Conservation (phyloP, 805 yeast species). For the Scheffersomyces ergatensis region DNA sequence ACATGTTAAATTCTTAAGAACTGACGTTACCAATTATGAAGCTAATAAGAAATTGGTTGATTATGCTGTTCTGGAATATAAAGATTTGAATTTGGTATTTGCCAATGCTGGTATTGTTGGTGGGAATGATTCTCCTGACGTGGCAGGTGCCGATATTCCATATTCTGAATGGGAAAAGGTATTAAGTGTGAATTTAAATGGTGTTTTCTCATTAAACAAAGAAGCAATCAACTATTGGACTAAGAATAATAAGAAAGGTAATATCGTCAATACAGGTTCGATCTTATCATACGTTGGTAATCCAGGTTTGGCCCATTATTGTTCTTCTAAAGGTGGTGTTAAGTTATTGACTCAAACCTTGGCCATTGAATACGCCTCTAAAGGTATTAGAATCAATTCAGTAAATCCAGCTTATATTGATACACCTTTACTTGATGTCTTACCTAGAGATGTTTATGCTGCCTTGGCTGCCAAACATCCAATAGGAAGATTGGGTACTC, state of each 20-base stretch:
- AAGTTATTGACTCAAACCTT: slow-evolving; percentile 33
- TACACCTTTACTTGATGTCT: slow-evolving; percentile 30
- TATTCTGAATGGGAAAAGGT: slow-evolving; percentile 10
- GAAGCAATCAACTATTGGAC: slow-evolving; percentile 9
- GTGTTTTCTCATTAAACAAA: slow-evolving; percentile 11
- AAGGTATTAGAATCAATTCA: slow-evolving; percentile 35
- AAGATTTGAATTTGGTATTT: slow-evolving; percentile 9
- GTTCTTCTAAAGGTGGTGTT: slow-evolving; percentile 36
- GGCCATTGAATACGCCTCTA: slow-evolving; percentile 34
- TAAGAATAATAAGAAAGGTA: slow-evolving; percentile 19
- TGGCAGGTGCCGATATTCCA: slow-evolving; percentile 9
- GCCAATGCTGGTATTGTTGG: slow-evolving; percentile 13
- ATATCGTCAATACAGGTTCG: slow-evolving; percentile 37
- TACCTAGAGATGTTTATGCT: slow-evolving; percentile 18
- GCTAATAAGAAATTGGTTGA: slow-evolving; percentile 6
- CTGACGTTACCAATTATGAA: slow-evolving; percentile 8
- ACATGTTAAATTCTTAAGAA: slow-evolving; percentile 5
- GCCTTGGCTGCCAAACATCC: slow-evolving; percentile 27
- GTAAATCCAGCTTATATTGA: slow-evolving; percentile 40
- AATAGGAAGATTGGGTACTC: slow-evolving; percentile 30
- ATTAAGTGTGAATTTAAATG: slow-evolving; percentile 9
- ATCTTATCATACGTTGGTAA: slow-evolving; percentile 31
- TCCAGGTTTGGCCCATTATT: slow-evolving; percentile 27
- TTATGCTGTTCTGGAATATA: slow-evolving; percentile 7
- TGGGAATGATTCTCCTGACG: not conserved